Percentiles rank a stretch among this genome's conserved stretches.
phyloP scores from a whole-genome alignment of 176 grass and related monocot genomes.

The Oryza officinalis region DNA sequence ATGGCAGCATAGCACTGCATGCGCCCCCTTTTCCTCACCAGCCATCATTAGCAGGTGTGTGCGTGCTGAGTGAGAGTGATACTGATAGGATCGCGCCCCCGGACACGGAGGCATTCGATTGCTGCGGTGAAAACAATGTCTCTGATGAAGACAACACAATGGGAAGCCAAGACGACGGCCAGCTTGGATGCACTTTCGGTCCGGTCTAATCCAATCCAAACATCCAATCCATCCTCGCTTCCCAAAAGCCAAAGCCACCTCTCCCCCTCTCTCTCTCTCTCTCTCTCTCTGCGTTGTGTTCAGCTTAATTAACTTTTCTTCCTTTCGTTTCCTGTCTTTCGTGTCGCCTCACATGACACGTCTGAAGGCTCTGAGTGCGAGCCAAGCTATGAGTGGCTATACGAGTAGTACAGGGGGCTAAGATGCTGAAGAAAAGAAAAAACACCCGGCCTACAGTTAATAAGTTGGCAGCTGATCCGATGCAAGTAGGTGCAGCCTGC shows the following conservation, averaged over 20 bases:
- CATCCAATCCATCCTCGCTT: slow-evolving; percentile 31
- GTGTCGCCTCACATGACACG: background rate
- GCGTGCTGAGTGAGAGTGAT: background rate
- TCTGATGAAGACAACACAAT: slow-evolving; percentile 40
- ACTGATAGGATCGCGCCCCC: background rate
- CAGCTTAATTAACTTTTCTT: background rate
- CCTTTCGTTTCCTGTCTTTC: slow-evolving; percentile 2
- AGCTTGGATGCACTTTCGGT: slow-evolving; percentile 8
- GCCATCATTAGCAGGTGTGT: slow-evolving; percentile 23
- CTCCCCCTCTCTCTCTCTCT: background rate
- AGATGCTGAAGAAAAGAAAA: background rate
- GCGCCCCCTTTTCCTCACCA: background rate
- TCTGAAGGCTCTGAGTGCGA: background rate
- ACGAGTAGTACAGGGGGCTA: no score
- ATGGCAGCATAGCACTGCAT: background rate
- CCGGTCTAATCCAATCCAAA: slow-evolving; percentile 36
- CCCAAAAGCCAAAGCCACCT: slow-evolving; percentile 19
- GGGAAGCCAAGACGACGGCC: background rate
- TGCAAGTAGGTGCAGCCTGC: background rate
- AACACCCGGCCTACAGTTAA: background rate
- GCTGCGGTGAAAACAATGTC: slow-evolving; percentile 32
- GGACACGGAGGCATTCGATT: slow-evolving; percentile 29
- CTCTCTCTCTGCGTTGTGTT: background rate
- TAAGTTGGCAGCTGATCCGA: background rate
- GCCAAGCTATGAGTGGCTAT: background rate